Evolutionary conservation across 2,329 filamentous ascomycete genomes (phyloP).

Genomic region (Herpotrichia juniperi): DNA sequence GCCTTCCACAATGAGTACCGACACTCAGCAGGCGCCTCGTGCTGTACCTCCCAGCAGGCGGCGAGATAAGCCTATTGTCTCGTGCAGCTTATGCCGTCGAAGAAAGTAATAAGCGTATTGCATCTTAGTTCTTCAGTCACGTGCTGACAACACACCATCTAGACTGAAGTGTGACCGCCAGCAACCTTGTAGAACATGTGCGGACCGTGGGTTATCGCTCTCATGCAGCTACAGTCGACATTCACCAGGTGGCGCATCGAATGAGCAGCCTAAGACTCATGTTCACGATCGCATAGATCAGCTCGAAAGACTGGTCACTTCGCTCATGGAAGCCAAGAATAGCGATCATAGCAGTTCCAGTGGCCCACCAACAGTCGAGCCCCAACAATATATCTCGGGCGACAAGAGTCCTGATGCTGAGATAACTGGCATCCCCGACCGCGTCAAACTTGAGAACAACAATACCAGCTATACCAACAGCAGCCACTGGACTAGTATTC

Average conservation of each 20-base stretch:
- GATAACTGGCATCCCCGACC: conserved; percentile 31
- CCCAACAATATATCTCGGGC: neutral
- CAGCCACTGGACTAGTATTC: conserved; percentile 44
- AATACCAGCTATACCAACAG: conserved; percentile 39
- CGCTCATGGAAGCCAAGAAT: conserved; percentile 36
- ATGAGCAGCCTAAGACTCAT: conserved; percentile 28
- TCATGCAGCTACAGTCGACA: conserved; percentile 39
- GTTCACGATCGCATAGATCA: conserved; percentile 45
- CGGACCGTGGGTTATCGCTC: conserved; percentile 42
- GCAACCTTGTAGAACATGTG: conserved; percentile 43
- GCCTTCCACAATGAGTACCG: conserved; percentile 22
- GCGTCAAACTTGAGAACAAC: conserved; percentile 34
- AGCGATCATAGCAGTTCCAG: neutral
- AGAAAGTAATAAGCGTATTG: conserved; percentile 23
- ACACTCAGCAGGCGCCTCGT: conserved; percentile 21
- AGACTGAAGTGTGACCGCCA: conserved; percentile 45
- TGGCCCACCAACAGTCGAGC: neutral
- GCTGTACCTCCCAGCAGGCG: conserved; percentile 34
- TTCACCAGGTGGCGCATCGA: conserved; percentile 17
- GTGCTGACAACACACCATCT: conserved; percentile 10
- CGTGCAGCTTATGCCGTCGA: conserved; percentile 35
- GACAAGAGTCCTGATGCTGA: conserved; percentile 20
- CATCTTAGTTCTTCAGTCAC: conserved; percentile 8
- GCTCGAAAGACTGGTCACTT: conserved; percentile 43
- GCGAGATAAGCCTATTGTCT: conserved; percentile 39